Conservation (phyloP, 495 filamentous ascomycete genomes). For the Chaetomium cochliodes region DNA sequence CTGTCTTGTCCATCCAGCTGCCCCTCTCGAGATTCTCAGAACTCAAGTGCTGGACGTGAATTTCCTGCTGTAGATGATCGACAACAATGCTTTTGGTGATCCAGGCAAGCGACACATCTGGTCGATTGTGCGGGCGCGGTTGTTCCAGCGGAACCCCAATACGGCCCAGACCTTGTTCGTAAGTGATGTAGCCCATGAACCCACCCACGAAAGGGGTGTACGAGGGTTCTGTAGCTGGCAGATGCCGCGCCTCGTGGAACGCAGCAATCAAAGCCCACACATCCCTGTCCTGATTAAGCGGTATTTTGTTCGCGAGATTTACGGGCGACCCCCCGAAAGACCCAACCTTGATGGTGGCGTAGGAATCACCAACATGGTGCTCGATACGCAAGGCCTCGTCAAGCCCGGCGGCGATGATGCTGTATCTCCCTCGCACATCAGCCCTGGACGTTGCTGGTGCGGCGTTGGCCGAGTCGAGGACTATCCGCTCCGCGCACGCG, state of each 20-base stretch:
- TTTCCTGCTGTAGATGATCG: constrained; percentile 60
- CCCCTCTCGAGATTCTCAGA: constrained; percentile 36
- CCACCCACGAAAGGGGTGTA: constrained; percentile 78
- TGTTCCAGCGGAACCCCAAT: constrained; percentile 49
- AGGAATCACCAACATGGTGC: constrained; percentile 48
- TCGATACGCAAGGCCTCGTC: constrained; percentile 53
- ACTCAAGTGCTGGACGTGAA: constrained; percentile 66
- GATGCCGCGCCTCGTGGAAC: constrained; percentile 55
- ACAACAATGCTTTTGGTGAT: constrained; percentile 77
- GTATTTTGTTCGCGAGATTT: constrained; percentile 29
- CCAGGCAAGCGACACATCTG: constrained; percentile 76
- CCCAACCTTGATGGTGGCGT: constrained; percentile 35
- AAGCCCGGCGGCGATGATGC: constrained; percentile 64
- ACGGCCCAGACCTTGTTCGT: constrained; percentile 73
- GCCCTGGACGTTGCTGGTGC: constrained; percentile 33
- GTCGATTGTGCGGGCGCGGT: constrained; percentile 47
- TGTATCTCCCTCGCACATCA: constrained; percentile 60
- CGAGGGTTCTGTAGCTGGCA: constrained; percentile 27
- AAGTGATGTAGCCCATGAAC: constrained; percentile 85
- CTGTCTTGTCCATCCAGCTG: constrained; percentile 37
- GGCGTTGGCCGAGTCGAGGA: constrained; percentile 57
- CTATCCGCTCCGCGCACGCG: constrained; percentile 44
- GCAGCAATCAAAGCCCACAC: constrained; percentile 58
- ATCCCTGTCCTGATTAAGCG: constrained; percentile 38
- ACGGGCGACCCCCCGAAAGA: constrained; percentile 8